Evolutionary conservation across 2,329 filamentous ascomycete species (phyloP), one percentile per base, ranked within the genome.

Genomic region (Xylariaceae sp.): DNA sequence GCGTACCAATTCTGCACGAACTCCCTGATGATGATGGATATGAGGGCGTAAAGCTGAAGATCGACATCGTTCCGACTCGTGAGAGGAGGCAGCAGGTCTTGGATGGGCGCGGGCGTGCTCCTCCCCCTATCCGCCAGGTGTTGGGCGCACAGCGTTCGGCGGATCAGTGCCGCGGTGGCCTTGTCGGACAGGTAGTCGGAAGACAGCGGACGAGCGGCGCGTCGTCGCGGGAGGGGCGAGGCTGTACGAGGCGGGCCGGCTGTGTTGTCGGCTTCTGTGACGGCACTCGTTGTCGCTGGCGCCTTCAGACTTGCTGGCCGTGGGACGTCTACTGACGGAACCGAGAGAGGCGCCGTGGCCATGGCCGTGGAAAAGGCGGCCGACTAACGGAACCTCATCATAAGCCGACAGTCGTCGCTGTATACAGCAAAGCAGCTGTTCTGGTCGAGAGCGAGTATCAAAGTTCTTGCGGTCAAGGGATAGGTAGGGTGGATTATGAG

Each of bases 61-160:
- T 98, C 92, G 39, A 96, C 77, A 48, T 93, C 87, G 58, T 94
- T 94, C 32, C 87, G 88, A 64, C 88, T 94, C 31, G 90, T 96
- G 52, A 98, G 69, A 24, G 89, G 88, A 38, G 90, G 92, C 29
- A 98, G 67, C 27, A 94, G 67, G 47, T 89, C 83, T 39, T 93
- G 79, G 46, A 94, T 80, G 31, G 85, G 75, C 19, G 63, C 58
- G n/a, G 65, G 60, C 12, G 63, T 61, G 40, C 61, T 61, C 37
- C 60, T 60, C 28, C 72, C 73, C 47, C 81, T 67, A 60, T 83
- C 66, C 45, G 66, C 56, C 29, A 70, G 64, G 36, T 80, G 71
- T 47, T 86, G 80, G n/a, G 83, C 74, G 57, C 86, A 94, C 30
- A 96, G 75, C 23, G 81, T 80, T 31, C 87, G 81, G 39, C 88